Percentiles rank a stretch among this genome's conserved stretches.
These are phyloP conservation scores for Clohesyomyces aquaticus DNA, from an alignment of 495 filamentous ascomycete species.

Conservation along the genomic window DNA sequence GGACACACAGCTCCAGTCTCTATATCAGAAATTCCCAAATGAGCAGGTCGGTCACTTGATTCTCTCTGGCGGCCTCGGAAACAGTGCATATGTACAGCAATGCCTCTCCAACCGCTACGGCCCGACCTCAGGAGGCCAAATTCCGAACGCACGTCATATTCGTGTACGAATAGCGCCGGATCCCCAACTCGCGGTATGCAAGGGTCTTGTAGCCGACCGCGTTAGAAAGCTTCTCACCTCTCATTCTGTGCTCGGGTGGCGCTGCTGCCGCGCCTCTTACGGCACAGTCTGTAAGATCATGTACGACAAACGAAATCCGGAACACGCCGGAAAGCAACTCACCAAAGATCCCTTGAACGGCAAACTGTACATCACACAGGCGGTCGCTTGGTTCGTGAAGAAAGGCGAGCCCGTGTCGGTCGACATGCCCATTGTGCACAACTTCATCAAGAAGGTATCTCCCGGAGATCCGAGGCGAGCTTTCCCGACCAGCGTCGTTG, in stretches of 20 bases:
- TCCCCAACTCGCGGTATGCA: slow-evolving; percentile 50
- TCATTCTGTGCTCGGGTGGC: slow-evolving; percentile 43
- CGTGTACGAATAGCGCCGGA: slow-evolving; percentile 46
- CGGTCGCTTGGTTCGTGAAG: slow-evolving; percentile 45
- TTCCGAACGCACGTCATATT: slow-evolving; percentile 36
- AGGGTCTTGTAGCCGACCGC: slow-evolving; percentile 48
- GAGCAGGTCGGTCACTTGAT: slow-evolving; percentile 60
- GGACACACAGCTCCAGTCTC: slow-evolving; percentile 58
- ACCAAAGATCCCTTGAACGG: slow-evolving; percentile 41
- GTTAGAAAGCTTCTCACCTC: slow-evolving; percentile 41
- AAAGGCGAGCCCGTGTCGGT: slow-evolving; percentile 49
- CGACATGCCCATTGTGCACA: slow-evolving; percentile 47
- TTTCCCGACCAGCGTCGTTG: slow-evolving; percentile 48
- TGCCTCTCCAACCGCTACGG: slow-evolving; percentile 39
- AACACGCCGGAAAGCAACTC: slow-evolving; percentile 33
- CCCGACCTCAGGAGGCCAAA: slow-evolving; percentile 1
- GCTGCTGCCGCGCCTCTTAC: slow-evolving; percentile 45
- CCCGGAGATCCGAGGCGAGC: slow-evolving; percentile 44
- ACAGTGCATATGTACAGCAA: slow-evolving; percentile 62
- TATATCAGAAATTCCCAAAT: slow-evolving; percentile 51
- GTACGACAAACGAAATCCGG: slow-evolving; percentile 42
- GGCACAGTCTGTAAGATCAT: slow-evolving; percentile 44
- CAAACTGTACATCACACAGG: slow-evolving; percentile 41
- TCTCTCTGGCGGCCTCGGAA: slow-evolving; percentile 67
- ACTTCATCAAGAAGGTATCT: slow-evolving; percentile 46